These are phyloP conservation scores for Lactifluus volemus DNA, from an alignment of 768 basidiomycete genomes.

Conservation along the genomic window DNA sequence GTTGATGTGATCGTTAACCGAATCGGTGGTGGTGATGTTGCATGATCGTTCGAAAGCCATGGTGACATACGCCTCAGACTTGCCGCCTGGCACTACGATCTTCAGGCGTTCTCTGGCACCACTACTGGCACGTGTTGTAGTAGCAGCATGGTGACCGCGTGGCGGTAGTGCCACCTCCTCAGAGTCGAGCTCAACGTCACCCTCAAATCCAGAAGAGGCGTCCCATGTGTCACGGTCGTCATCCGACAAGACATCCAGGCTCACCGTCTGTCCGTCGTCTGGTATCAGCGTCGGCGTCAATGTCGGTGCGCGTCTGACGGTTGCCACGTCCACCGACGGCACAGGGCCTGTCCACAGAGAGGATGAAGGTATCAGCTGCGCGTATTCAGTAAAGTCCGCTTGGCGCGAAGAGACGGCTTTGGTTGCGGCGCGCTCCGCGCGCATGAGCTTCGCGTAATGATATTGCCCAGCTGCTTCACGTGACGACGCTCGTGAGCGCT, in stretches of 20 bases:
- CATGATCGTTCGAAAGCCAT: constrained; percentile 16
- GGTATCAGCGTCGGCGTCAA: not conserved
- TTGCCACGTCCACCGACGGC: not conserved
- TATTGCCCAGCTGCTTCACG: not conserved
- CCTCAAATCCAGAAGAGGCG: constrained; percentile 5
- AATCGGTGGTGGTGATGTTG: not conserved
- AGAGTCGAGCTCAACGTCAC: constrained; percentile 4
- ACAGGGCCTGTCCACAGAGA: not conserved
- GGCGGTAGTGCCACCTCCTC: not conserved
- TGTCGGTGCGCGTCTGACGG: not conserved
- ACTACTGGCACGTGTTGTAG: not conserved
- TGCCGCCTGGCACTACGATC: constrained; percentile 12
- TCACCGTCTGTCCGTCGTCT: not conserved
- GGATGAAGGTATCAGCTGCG: not conserved
- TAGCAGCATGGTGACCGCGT: not conserved
- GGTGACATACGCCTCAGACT: constrained; percentile 14
- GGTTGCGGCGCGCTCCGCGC: not conserved
- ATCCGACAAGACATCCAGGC: not conserved
- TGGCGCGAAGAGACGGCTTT: not conserved
- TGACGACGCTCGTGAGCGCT: constrained; percentile 1
- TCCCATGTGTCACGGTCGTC: not conserved
- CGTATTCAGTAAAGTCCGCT: not conserved
- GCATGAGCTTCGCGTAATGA: not conserved
- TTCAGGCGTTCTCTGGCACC: constrained; percentile 10
- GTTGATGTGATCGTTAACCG: not conserved